These are phyloP conservation scores for Mycena latifolia DNA, from an alignment of 768 basidiomycete species.

Conservation along the genomic window DNA sequence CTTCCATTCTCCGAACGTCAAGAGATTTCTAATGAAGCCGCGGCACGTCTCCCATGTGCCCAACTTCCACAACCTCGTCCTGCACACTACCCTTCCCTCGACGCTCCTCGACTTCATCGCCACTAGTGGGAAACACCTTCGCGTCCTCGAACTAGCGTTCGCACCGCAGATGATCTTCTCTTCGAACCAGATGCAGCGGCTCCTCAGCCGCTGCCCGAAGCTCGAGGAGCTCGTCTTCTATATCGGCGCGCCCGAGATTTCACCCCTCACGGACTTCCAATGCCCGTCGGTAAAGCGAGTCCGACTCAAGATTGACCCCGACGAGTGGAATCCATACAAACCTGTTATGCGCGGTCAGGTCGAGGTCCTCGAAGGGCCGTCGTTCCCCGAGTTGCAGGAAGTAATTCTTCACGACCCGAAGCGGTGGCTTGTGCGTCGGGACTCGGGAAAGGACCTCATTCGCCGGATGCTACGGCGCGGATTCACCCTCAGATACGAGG, in stretches of 20 bases:
- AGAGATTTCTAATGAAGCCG: no score
- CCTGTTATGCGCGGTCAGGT: conserved; percentile 23
- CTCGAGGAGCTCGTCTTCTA: conserved; percentile 29
- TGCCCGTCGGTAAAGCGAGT: conserved; percentile 12
- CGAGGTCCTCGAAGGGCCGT: conserved; percentile 15
- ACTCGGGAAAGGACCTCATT: conserved; percentile 15
- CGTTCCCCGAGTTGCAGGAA: conserved; percentile 20
- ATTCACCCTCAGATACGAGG: conserved; percentile 8
- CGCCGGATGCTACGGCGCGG: conserved; percentile 10
- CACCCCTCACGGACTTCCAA: conserved; percentile 8
- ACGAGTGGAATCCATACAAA: conserved; percentile 19
- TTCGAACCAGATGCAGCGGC: conserved; percentile 19
- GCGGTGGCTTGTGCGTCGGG: conserved; percentile 15
- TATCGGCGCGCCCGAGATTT: conserved; percentile 31
- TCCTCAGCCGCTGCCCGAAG: conserved; percentile 20
- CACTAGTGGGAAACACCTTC: neutral
- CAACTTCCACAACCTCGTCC: conserved; percentile 23
- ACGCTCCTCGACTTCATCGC: conserved; percentile 27
- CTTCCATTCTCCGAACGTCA: neutral
- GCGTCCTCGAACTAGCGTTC: conserved; percentile 30
- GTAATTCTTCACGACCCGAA: conserved; percentile 18
- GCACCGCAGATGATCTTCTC: conserved; percentile 30
- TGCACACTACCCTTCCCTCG: conserved; percentile 26
- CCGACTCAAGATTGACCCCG: conserved; percentile 19
- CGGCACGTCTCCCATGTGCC: neutral